Percentiles rank a stretch among this genome's conserved stretches.
phyloP scores from a whole-genome alignment of 306 rosid genomes.

The Hylodesmum podocarpum region DNA sequence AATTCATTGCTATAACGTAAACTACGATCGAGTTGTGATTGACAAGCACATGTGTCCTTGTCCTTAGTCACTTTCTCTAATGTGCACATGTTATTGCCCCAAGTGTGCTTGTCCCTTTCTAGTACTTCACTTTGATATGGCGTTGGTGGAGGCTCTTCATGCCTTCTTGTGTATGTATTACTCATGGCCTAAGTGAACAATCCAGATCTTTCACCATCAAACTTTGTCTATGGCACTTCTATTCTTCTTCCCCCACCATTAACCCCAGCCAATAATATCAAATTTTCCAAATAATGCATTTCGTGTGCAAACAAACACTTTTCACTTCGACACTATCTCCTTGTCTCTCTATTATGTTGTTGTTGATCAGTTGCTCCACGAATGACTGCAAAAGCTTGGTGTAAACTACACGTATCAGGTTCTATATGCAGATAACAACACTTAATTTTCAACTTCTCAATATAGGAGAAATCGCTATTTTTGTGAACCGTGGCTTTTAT shows the following conservation, averaged over 20 bases:
- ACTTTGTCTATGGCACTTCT: neutral
- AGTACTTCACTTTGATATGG: constrained; percentile 37
- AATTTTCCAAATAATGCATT: neutral
- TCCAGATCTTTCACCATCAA: constrained; percentile 44
- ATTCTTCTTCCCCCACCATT: constrained; percentile 22
- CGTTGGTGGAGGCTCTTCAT: constrained; percentile 44
- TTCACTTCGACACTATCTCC: neutral
- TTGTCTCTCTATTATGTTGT: neutral
- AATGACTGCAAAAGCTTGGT: neutral
- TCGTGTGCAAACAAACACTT: constrained; percentile 12
- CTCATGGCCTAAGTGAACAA: constrained; percentile 42
- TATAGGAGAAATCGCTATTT: neutral
- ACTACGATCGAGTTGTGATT: constrained; percentile 41
- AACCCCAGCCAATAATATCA: neutral
- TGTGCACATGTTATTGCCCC: constrained; percentile 64
- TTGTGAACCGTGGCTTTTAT: neutral
- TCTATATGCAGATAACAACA: constrained; percentile 7
- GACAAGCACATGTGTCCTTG: constrained; percentile 60
- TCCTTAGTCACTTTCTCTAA: constrained; percentile 44
- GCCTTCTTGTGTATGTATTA: constrained; percentile 32
- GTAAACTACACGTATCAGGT: constrained; percentile 1
- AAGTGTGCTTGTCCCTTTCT: constrained; percentile 52
- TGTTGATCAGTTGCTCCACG: neutral
- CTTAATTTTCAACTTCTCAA: constrained; percentile 23
- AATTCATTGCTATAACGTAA: neutral